phyloP scores from a whole-genome alignment of 78 protist species.

The Dictyostelium citrinum region DNA sequence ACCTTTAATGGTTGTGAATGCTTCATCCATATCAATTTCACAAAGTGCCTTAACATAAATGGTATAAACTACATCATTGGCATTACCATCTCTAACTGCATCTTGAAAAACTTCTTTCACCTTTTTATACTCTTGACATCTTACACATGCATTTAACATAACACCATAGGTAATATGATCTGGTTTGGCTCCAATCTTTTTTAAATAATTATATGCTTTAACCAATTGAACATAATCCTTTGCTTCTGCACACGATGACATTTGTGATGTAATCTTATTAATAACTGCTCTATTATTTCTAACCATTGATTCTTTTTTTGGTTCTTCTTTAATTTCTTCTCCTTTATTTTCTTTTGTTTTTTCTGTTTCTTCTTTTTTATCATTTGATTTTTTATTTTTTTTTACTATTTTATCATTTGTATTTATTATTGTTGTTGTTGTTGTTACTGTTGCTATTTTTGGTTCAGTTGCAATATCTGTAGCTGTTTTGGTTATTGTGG shows the following conservation, averaged over 20 bases:
- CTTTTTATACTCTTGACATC: constrained; percentile 63
- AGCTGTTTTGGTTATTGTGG: neutral
- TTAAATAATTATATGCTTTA: constrained; percentile 38
- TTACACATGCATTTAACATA: constrained; percentile 68
- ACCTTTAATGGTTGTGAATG: neutral
- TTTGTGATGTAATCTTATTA: constrained; percentile 59
- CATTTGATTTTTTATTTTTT: neutral
- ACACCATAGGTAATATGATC: constrained; percentile 76
- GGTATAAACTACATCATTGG: constrained; percentile 79
- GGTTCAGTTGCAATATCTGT: neutral
- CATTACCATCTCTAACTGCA: constrained; percentile 1
- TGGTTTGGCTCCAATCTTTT: constrained; percentile 33
- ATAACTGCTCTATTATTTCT: constrained; percentile 59
- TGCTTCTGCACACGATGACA: constrained; percentile 42
- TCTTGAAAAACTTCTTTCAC: constrained; percentile 40
- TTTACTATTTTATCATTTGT: neutral
- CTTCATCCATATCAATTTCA: constrained; percentile 38
- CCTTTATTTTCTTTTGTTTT: neutral
- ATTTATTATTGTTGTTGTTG: neutral
- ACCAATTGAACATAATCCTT: constrained; percentile 30
- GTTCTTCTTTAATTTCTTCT: neutral
- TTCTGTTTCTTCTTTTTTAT: neutral
- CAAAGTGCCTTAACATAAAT: constrained; percentile 75
- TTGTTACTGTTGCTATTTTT: neutral
- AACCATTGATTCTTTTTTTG: constrained; percentile 16